Evolutionary conservation across 306 rosid genomes (phyloP), one percentile per base, ranked within the genome.

Genomic region (Vigna nakashimae): DNA sequence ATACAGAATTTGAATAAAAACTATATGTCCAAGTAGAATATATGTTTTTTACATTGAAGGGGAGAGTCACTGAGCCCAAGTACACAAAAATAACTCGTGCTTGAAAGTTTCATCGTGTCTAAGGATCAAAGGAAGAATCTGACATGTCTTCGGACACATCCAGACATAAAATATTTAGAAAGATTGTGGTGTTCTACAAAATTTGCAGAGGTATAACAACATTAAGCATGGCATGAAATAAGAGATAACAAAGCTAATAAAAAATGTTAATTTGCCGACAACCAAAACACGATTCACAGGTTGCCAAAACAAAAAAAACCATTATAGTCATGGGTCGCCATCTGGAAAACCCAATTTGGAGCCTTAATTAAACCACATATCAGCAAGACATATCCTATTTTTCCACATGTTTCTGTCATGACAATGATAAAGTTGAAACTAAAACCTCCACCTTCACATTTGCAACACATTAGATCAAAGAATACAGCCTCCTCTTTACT

Each of bases 101-200:
- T 49, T 12, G 14, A 17, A 60, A 57, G 53, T 71, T 72, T 68
- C 53, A 30, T 65, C 59, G 36, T 22, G 53, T 48, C 64, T 14
- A 69, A 69, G 79, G 65, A 20, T 34, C 66, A 71, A 64, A 75
- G 49, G 63, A 71, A 28, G 76, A 73, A 65, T 11, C 48, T 57
- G 69, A 24, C 40, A 80, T 42, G 17, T 57, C 46, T 71, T 71
- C 52, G 16, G 68, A 59, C 26, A 57, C 42, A 4, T 36, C 68
- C 48, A 20, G 14, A 56, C 30, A 11, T 17, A 43, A 12, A n/a
- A 52, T 18, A 32, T 24, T 34, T 58, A 53, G 48, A 56, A 70
- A 46, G 18, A 65, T 40, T 16, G 16, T 14, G 34, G n/a, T 43
- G 40, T 22, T n/a, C 4, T 52, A 52, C 59, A 51, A 69, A 62